Base-by-base conservation (phyloP, 2,329 filamentous ascomycete genomes). In the Colletotrichum sp. region DNA sequence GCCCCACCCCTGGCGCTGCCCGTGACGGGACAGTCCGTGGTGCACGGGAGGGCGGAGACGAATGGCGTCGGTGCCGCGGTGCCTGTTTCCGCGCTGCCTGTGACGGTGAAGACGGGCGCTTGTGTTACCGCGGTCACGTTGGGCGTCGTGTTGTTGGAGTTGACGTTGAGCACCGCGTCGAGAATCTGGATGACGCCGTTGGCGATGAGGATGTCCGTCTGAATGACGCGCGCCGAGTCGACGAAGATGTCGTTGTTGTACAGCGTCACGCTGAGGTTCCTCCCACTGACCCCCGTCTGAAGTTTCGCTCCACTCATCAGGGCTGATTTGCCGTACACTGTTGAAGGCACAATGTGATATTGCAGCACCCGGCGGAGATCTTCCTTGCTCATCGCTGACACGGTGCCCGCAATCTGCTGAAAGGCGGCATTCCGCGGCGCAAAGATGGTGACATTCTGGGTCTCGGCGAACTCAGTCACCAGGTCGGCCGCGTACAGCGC, bases 121-220 rank as follows among this genome's bases (percentile, higher is more conserved):
- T 87, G 87, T 21, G 78, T 76, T 2, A 80, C 83, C 4, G 78
- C 79, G 14, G 83, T 73, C 7, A 82, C 84, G 52, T 86, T 80
- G 4, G 87, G 88, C 21, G 32, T 21, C 18, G 52, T 67, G 24
- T 66, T 63, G 12, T 48, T 65, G 2, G 70, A 68, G n/a, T 77
- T 61, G 34, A 74, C 75, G 79, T 88, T 89, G 28, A 90, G 83
- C 10, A 90, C 87, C 71, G 84, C 86, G 80, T 92, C 90, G 65
- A 92, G 86, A 48, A 92, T 84, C 80, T 92, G 91, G 13, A 92
- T 81, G 52, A 92, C 89, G 59, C 91, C 91, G 79, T 92, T 92
- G 75, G 89, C 87, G 59, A 91, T 82, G n/a, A 92, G 83, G 43
- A 91, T 86, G 78, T 92, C 89, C 1, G 88, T 84, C 76, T 86